phyloP scores from a whole-genome alignment of 2,329 filamentous ascomycete species.

The Fusarium luffae region DNA sequence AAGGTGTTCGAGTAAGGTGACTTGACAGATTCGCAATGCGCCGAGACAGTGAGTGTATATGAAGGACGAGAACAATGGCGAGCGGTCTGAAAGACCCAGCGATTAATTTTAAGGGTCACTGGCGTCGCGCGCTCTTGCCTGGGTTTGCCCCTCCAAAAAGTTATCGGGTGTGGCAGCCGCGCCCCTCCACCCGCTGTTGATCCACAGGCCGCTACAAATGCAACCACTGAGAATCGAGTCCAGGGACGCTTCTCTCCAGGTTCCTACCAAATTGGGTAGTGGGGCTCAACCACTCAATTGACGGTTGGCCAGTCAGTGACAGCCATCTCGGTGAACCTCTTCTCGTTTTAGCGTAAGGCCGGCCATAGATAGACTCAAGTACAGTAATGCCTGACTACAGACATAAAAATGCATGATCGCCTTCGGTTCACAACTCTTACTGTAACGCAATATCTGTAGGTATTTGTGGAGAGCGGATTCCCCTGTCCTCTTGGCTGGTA shows the following conservation, averaged over 20 bases:
- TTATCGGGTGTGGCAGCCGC: slow-evolving; percentile 33
- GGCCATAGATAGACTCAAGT: background rate
- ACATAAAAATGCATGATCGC: slow-evolving; percentile 1
- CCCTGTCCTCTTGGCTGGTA: background rate
- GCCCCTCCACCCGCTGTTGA: slow-evolving; percentile 34
- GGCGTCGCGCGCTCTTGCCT: slow-evolving; percentile 29
- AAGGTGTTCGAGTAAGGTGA: background rate
- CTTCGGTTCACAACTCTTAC: background rate
- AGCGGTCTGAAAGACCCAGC: slow-evolving; percentile 37
- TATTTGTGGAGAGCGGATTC: background rate
- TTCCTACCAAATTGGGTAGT: slow-evolving; percentile 33
- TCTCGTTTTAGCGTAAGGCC: slow-evolving; percentile 29
- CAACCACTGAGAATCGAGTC: slow-evolving; percentile 33
- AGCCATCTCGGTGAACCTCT: slow-evolving; percentile 41
- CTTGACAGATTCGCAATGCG: slow-evolving; percentile 2
- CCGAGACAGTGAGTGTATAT: slow-evolving; percentile 6
- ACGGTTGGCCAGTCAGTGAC: slow-evolving; percentile 34
- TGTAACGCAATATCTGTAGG: background rate
- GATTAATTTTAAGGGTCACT: slow-evolving; percentile 44
- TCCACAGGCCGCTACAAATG: slow-evolving; percentile 35
- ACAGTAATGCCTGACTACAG: background rate
- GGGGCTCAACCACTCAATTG: slow-evolving; percentile 35
- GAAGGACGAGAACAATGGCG: background rate
- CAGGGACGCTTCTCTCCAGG: slow-evolving; percentile 18
- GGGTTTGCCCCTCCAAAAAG: slow-evolving; percentile 42